Evolutionary conservation across 495 filamentous ascomycete genomes (phyloP).

Genomic region (Filosporella fistucella): DNA sequence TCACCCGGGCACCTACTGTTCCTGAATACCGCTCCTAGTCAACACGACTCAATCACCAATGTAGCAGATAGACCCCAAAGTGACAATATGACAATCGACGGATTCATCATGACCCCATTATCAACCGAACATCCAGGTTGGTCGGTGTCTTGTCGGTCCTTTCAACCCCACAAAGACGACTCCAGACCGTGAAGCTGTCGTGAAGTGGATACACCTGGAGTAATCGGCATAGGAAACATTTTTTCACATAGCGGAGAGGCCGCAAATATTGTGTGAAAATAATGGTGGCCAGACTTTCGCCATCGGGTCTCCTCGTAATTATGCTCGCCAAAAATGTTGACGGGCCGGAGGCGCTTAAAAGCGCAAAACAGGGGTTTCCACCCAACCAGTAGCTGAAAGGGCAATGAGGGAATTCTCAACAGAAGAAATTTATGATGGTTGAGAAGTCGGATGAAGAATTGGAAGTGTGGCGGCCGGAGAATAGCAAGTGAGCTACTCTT

Average conservation of each 20-base stretch:
- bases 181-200: not conserved
- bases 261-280: not conserved
- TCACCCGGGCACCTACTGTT: too few relatives aligned
- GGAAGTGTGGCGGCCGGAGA: not conserved
- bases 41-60: too few relatives aligned
- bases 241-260: not conserved
- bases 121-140: not conserved
- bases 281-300: not conserved
- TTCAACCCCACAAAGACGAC: not conserved
- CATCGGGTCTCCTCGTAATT: not conserved
- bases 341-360: not conserved
- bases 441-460: not conserved
- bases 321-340: not conserved
- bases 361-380: not conserved
- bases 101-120: not conserved
- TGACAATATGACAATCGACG: too few relatives aligned
- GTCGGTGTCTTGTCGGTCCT: not conserved
- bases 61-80: too few relatives aligned
- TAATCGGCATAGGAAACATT: not conserved
- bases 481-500: not conserved
- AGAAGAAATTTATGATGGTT: not conserved
- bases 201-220: not conserved
- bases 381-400: too few relatives aligned
- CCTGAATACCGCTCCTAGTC: too few relatives aligned
- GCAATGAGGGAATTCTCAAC: not conserved